Percentiles rank a stretch among this genome's conserved stretches.
Evolutionary conservation across 2,329 filamentous ascomycete species (phyloP).

Genomic region (Diaporthe citriasiana): DNA sequence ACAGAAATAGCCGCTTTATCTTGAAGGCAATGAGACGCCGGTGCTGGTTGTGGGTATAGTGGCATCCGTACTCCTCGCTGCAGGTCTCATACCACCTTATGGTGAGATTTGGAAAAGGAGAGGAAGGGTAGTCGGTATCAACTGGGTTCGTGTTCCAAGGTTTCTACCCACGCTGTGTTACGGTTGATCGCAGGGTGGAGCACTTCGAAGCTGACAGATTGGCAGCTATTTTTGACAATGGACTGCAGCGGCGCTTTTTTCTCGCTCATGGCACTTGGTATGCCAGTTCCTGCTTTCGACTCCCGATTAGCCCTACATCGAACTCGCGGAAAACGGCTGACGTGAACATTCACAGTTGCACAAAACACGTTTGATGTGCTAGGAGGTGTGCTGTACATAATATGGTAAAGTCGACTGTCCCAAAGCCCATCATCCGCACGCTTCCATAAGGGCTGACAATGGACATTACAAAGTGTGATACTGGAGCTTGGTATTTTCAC

Average conservation of each 20-base stretch:
- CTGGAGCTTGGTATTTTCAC: conserved; percentile 73
- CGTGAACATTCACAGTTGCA: conserved; percentile 57
- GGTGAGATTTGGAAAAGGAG: conserved; percentile 73
- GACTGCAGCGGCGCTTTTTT: conserved; percentile 75
- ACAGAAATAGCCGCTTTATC: conserved; percentile 63
- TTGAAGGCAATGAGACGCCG: conserved; percentile 66
- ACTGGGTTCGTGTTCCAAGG: conserved; percentile 56
- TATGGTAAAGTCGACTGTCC: conserved; percentile 61
- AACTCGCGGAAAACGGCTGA: conserved; percentile 39
- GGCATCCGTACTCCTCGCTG: conserved; percentile 68
- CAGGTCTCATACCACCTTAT: conserved; percentile 72
- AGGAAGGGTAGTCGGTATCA: conserved; percentile 73
- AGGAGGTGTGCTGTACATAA: conserved; percentile 71
- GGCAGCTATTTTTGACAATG: conserved; percentile 67
- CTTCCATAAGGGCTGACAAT: not conserved
- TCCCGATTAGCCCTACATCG: not conserved
- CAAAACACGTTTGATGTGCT: conserved; percentile 73
- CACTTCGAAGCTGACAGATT: conserved; percentile 26
- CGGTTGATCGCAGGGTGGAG: conserved; percentile 42
- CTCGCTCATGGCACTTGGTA: conserved; percentile 73
- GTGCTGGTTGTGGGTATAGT: conserved; percentile 69
- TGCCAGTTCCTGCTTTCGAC: not conserved
- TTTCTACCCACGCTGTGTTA: not conserved
- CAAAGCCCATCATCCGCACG: not conserved
- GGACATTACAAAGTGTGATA: conserved; percentile 57